phyloP scores from a whole-genome alignment of 2,329 filamentous ascomycete species.

The Alternaria viburni region DNA sequence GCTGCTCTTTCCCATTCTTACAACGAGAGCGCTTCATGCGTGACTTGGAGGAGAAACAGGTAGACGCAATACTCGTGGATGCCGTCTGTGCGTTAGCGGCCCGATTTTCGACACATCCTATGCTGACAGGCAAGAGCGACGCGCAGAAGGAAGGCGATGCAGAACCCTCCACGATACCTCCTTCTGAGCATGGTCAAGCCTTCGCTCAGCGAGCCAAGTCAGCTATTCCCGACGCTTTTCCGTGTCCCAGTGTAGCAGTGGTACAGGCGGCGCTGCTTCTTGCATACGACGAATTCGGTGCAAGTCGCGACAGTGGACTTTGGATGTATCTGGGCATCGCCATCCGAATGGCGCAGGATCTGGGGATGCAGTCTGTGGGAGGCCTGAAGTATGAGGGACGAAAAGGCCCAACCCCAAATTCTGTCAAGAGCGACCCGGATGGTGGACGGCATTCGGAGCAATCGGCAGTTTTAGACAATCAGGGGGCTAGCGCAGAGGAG shows the following conservation, averaged over 20 bases:
- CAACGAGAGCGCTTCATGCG: constrained; percentile 73
- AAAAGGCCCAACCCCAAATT: constrained; percentile 62
- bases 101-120: constrained; percentile 71
- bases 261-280: constrained; percentile 84
- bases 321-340: constrained; percentile 94
- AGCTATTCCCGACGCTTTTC: constrained; percentile 82
- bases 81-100: constrained; percentile 83
- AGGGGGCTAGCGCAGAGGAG: constrained; percentile 39
- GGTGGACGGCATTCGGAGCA: constrained; percentile 53
- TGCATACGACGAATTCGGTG: constrained; percentile 88
- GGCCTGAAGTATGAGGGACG: constrained; percentile 68
- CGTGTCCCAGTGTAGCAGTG: constrained; percentile 80
- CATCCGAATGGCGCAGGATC: constrained; percentile 80
- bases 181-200: constrained; percentile 73
- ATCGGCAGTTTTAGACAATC: constrained; percentile 55
- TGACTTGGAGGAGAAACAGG: constrained; percentile 79
- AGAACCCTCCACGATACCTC: constrained; percentile 36
- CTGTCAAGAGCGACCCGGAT: constrained; percentile 52
- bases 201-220: constrained; percentile 84
- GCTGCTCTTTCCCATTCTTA: constrained; percentile 86
- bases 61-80: constrained; percentile 85
- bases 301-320: constrained; percentile 83
- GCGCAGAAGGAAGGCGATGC: constrained; percentile 47
- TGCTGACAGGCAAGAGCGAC: constrained; percentile 59
- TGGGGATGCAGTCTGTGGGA: constrained; percentile 82